Percentiles rank a stretch among this genome's conserved stretches.
Evolutionary conservation across 2,329 filamentous ascomycete species (phyloP).

Genomic region (Triangularia setosa): DNA sequence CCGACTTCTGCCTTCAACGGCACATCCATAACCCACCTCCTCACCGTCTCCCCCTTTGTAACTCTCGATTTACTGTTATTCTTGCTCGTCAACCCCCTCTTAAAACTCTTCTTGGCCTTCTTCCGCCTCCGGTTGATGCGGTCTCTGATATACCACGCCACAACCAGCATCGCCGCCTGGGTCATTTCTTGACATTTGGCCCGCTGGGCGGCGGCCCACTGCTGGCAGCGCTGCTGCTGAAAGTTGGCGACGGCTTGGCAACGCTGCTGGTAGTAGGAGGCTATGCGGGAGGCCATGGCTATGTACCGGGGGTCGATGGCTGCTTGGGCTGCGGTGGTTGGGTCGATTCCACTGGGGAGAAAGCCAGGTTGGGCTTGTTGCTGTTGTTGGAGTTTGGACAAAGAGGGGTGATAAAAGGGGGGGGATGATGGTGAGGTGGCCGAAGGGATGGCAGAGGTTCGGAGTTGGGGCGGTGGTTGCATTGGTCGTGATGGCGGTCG

Average conservation of each 20-base stretch:
- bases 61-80: slow-evolving; percentile 22
- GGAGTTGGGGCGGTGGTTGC: slow-evolving; percentile 7
- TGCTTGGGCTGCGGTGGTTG: slow-evolving; percentile 4
- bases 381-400: no score
- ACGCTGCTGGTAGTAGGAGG: slow-evolving; percentile 46
- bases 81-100: slow-evolving; percentile 36
- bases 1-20: not conserved
- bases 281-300: slow-evolving; percentile 45
- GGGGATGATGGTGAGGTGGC: not conserved
- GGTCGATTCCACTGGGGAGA: slow-evolving; percentile 6
- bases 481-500: not conserved
- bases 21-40: slow-evolving; percentile 40
- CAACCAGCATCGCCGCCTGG: slow-evolving; percentile 46
- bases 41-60: slow-evolving; percentile 39
- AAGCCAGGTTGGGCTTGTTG: not conserved
- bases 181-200: slow-evolving; percentile 47
- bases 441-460: slow-evolving; percentile 4
- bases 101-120: slow-evolving; percentile 40
- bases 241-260: slow-evolving; percentile 44
- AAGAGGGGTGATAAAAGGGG: not conserved
- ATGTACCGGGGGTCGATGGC: slow-evolving; percentile 40
- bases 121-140: slow-evolving; percentile 42
- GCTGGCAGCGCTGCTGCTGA: slow-evolving; percentile 46
- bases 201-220: slow-evolving; percentile 44
- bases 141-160: slow-evolving; percentile 48